Percentiles rank a stretch among this genome's conserved stretches.
Evolutionary conservation across 1,139 yeast genomes (phyloP).

Genomic region (Candida tropicalis): DNA sequence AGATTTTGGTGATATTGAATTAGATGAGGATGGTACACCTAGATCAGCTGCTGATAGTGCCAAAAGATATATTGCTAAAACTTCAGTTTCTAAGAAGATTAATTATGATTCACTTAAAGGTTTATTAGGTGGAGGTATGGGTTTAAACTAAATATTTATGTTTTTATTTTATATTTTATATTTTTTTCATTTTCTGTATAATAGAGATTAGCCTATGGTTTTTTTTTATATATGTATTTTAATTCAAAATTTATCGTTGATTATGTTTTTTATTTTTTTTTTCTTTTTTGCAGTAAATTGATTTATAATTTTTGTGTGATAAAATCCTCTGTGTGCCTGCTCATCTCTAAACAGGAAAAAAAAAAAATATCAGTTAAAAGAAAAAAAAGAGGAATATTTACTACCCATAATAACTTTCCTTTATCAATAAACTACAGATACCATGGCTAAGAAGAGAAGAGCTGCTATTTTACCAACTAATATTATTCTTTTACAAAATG

Average conservation of each 20-base stretch:
- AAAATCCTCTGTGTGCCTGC: background rate
- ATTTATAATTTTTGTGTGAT: background rate
- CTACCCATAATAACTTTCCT: too few relatives aligned
- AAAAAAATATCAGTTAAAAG: constrained; percentile 1
- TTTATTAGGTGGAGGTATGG: constrained; percentile 28
- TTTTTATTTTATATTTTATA: background rate
- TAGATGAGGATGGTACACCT: constrained; percentile 51
- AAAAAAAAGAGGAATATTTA: background rate
- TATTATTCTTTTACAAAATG: constrained; percentile 85
- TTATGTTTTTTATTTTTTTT: background rate
- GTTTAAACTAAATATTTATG: constrained; percentile 1
- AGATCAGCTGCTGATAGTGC: constrained; percentile 73
- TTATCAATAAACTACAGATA: constrained; percentile 7
- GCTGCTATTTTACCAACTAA: constrained; percentile 92
- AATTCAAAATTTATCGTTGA: too few relatives aligned
- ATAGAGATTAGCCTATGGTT: background rate
- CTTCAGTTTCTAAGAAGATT: constrained; percentile 81
- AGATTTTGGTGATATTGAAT: constrained; percentile 40
- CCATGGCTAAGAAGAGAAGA: constrained; percentile 85
- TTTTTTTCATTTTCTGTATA: constrained; percentile 2
- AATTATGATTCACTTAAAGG: constrained; percentile 78
- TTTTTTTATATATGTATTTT: background rate
- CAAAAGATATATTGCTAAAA: constrained; percentile 65
- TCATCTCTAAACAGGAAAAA: constrained; percentile 1
- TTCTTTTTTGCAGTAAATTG: constrained; percentile 5